A percentile compares a stretch with the other conserved stretches of the same genome.
phyloP scores from a whole-genome alignment of 1,284 basidiomycete species.

The Cryptococcus neoformans region DNA sequence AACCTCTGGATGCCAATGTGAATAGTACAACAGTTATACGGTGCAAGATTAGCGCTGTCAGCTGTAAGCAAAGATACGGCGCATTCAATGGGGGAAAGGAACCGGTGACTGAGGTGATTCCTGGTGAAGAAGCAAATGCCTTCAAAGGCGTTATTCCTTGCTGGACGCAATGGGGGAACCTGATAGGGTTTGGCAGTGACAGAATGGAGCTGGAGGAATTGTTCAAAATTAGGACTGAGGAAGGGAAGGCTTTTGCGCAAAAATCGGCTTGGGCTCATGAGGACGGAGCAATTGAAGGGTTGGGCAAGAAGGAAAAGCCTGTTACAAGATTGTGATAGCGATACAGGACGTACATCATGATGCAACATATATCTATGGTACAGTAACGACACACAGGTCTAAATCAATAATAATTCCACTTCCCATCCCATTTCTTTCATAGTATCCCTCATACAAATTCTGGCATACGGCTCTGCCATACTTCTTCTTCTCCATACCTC shows the following conservation, averaged over 20 bases:
- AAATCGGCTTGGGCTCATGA: slow-evolving; percentile 17
- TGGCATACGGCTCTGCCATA: not conserved
- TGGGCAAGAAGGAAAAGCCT: slow-evolving; percentile 15
- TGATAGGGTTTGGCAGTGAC: slow-evolving; percentile 18
- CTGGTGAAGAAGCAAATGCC: slow-evolving; percentile 9
- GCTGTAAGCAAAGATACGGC: slow-evolving; percentile 23
- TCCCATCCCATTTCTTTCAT: slow-evolving; percentile 27
- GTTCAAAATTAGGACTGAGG: slow-evolving; percentile 1
- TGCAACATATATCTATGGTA: not conserved
- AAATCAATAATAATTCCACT: slow-evolving; percentile 26
- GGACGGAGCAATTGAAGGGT: slow-evolving; percentile 10
- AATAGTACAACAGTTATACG: slow-evolving; percentile 14
- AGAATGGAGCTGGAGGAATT: slow-evolving; percentile 9
- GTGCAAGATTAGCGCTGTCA: slow-evolving; percentile 14
- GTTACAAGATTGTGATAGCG: not conserved
- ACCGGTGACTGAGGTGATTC: slow-evolving; percentile 6
- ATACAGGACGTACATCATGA: not conserved
- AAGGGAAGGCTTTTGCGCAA: slow-evolving; percentile 11
- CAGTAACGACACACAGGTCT: not conserved
- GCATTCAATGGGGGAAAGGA: slow-evolving; percentile 13
- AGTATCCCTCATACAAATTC: slow-evolving; percentile 19
- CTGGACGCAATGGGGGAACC: slow-evolving; percentile 21
- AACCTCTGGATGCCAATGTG: slow-evolving; percentile 11
- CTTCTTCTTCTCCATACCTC: slow-evolving; percentile 57
- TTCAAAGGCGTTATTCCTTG: slow-evolving; percentile 25